phyloP scores from a whole-genome alignment of 2,329 filamentous ascomycete genomes.

The Fusarium solani-melongenae region DNA sequence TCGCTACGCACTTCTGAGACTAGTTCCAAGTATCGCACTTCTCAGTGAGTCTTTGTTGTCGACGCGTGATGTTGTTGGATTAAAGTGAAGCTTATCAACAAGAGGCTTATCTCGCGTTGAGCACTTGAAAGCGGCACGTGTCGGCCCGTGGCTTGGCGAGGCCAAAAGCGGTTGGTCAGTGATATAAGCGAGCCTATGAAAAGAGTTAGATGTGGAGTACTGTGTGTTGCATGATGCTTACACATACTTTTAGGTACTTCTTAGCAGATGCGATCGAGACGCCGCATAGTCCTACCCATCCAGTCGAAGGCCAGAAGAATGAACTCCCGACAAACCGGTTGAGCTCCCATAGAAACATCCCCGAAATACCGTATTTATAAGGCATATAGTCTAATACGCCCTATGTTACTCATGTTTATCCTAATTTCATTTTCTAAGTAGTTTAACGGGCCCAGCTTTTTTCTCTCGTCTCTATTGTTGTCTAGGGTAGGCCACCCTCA shows the following conservation, averaged over 20 bases:
- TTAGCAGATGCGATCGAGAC: neutral
- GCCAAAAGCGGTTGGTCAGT: neutral
- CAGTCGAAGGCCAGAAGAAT: too few species aligned
- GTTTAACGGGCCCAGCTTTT: neutral
- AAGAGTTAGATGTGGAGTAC: neutral
- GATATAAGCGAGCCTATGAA: neutral
- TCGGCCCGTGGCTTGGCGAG: neutral
- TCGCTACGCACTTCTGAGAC: neutral
- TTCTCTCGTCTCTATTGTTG: neutral
- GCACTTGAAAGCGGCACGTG: neutral
- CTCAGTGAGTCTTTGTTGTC: neutral
- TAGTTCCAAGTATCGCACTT: neutral
- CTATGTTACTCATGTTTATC: neutral
- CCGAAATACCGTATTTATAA: neutral
- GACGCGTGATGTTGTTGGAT: neutral
- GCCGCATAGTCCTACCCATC: too few species aligned
- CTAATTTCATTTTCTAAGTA: neutral
- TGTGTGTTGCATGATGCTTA: rapidly evolving
- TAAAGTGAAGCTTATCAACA: neutral
- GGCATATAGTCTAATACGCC: neutral
- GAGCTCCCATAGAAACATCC: neutral
- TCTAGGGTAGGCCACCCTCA: neutral
- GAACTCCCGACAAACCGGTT: neutral
- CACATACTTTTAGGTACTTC: neutral
- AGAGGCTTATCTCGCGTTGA: neutral